Conservation (phyloP, 2,329 filamentous ascomycete species). For the Alternaria atra region DNA sequence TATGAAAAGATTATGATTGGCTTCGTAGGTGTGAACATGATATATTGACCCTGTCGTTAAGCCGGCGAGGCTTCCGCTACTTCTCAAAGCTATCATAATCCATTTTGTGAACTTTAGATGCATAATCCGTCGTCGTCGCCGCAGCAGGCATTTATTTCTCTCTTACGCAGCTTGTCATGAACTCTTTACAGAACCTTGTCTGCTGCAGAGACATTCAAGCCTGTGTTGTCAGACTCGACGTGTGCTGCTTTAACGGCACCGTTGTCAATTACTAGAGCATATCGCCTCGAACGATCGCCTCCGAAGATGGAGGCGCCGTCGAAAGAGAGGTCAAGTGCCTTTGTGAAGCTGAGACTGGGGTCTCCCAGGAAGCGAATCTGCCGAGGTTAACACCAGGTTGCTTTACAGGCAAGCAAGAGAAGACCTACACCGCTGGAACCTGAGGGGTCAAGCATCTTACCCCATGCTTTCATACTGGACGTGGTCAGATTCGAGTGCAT, state of each 20-base stretch:
- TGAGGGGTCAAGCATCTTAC: conserved; percentile 76
- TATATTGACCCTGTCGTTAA: not conserved
- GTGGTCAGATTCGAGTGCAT: conserved; percentile 22
- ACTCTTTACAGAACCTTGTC: conserved; percentile 41
- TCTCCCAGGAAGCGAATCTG: conserved; percentile 91
- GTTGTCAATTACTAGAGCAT: conserved; percentile 82
- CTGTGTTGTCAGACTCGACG: conserved; percentile 89
- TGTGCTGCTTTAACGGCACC: conserved; percentile 84
- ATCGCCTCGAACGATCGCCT: conserved; percentile 83
- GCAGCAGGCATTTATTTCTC: not conserved
- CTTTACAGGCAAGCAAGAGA: not conserved
- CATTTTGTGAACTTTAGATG: not conserved
- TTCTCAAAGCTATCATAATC: not conserved
- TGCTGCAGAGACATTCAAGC: conserved; percentile 65
- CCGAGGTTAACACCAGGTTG: conserved; percentile 16
- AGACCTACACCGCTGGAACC: conserved; percentile 77
- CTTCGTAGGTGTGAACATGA: not conserved
- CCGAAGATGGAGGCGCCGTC: conserved; percentile 84
- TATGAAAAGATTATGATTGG: not conserved
- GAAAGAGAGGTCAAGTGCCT: conserved; percentile 83
- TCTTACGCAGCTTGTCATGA: not conserved
- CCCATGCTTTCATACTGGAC: conserved; percentile 88
- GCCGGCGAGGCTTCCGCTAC: not conserved
- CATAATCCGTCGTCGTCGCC: too few relatives aligned
- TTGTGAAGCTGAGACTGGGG: conserved; percentile 79